Evolutionary conservation across 345 rosid species (phyloP).

Genomic region (Eucalyptus dawsonii): DNA sequence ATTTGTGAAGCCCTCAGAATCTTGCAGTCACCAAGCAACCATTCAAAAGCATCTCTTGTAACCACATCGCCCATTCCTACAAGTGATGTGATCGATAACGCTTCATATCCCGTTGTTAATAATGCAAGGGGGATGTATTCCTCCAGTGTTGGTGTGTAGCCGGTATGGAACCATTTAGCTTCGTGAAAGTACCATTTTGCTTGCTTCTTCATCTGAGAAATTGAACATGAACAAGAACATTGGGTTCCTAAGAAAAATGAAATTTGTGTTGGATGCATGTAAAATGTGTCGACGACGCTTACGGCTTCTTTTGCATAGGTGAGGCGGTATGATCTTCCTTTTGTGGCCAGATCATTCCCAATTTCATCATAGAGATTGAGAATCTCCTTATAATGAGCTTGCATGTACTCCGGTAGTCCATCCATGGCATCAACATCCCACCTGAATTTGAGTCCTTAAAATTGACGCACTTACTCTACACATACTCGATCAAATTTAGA

Average conservation of each 20-base stretch:
- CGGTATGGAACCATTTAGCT: background rate
- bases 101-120: background rate
- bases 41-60: background rate
- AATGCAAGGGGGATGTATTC: background rate
- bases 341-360: background rate
- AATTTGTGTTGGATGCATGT: background rate
- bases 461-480: background rate
- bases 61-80: background rate
- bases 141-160: background rate
- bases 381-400: background rate
- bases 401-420: background rate
- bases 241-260: background rate
- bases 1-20: background rate
- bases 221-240: background rate
- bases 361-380: background rate
- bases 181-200: background rate
- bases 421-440: background rate
- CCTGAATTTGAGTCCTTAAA: background rate
- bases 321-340: background rate
- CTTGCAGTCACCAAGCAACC: background rate
- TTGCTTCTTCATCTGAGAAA: background rate
- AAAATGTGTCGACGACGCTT: fast-evolving
- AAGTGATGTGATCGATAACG: background rate
- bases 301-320: background rate
- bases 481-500: background rate